Base-by-base conservation (phyloP, 768 basidiomycete species). In the Russula olivacea region DNA sequence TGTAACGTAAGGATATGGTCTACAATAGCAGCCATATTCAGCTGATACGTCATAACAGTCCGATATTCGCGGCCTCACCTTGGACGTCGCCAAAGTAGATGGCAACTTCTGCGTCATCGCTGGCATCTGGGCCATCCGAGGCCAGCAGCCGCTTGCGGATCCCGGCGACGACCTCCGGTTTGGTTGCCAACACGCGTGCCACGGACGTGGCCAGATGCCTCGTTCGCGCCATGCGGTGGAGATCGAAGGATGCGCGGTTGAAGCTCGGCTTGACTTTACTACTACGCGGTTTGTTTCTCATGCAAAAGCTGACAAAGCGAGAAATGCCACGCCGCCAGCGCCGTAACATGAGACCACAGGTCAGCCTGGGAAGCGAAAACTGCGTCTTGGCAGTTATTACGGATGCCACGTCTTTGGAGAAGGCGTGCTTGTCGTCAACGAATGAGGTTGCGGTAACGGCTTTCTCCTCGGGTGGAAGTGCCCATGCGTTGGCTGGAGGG, bases 11-110 rank as follows among this genome's bases (percentile, higher is more conserved):
- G 73, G 67, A 97, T 93, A 72, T 98, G 95, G 74, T 98, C 94
- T 94, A 54, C 19, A 55, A 15, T 5, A 40, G 34, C 2, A 8
- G n/a, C n/a, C 23, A 30, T 55, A 7, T 48, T 61, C 36, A 61
- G 60, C 7, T 28, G 34, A 47, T 32, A 43, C 19, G 34, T 3
- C 5, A 49, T 61, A 28, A 12, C 45, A 12, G 17, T 47, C 17
- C 23, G 21, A n/a, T n/a, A 23, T 3, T 21, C n/a, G 45, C 5
- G 12, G 25, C 8, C 59, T 57, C 66, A 93, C 94, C 94, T 78
- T 94, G 91, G 2, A 98, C 82, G 72, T 98, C 94, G 25, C 91
- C 91, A 76, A 95, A 83, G 71, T 96, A 93, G 3, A 93, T 89
- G 12, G 83, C 86, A 25, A 96, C 83, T 66, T 92, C 91, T 23